Evolutionary conservation across 2,329 filamentous ascomycete genomes (phyloP).

Genomic region (Akanthomyces lecanii): DNA sequence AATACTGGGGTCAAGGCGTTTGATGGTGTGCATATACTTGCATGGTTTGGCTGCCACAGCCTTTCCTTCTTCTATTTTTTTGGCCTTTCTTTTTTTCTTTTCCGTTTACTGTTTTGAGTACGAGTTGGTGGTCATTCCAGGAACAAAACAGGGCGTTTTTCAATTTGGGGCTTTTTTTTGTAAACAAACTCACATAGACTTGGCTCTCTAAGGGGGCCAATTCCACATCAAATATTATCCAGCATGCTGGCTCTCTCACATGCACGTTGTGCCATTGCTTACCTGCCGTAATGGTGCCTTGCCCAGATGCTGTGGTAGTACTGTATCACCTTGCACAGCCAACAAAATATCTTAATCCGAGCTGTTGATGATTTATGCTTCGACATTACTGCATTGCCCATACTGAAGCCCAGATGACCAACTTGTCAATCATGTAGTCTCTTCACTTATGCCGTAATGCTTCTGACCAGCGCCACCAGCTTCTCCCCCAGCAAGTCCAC

Average conservation of each 20-base stretch:
- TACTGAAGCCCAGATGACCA: too few species aligned
- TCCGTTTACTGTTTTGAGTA: background rate
- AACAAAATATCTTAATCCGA: too few species aligned
- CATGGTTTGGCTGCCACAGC: conserved; percentile 8
- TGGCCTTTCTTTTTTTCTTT: conserved; percentile 14
- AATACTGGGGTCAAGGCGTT: conserved; percentile 6
- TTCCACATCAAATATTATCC: background rate
- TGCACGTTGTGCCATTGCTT: too few species aligned
- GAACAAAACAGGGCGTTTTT: background rate
- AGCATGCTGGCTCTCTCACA: too few species aligned
- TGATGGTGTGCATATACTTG: background rate
- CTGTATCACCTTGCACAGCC: too few species aligned
- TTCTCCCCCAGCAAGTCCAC: conserved; percentile 39
- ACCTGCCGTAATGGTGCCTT: too few species aligned
- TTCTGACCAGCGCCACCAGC: conserved; percentile 38
- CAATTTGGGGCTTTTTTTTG: background rate
- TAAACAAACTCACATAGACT: conserved; percentile 7
- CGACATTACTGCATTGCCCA: too few species aligned
- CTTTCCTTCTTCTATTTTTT: conserved; percentile 16
- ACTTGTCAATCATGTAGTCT: too few species aligned
- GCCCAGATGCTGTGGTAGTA: too few species aligned
- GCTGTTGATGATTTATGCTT: too few species aligned
- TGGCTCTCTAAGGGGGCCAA: background rate
- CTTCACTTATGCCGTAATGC: conserved; percentile 19
- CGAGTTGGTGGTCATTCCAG: background rate